Evolutionary conservation across 192 early-diverging fungal species (phyloP), one percentile per base, ranked within the genome.

Genomic region (Polychytrium aggregatum): DNA sequence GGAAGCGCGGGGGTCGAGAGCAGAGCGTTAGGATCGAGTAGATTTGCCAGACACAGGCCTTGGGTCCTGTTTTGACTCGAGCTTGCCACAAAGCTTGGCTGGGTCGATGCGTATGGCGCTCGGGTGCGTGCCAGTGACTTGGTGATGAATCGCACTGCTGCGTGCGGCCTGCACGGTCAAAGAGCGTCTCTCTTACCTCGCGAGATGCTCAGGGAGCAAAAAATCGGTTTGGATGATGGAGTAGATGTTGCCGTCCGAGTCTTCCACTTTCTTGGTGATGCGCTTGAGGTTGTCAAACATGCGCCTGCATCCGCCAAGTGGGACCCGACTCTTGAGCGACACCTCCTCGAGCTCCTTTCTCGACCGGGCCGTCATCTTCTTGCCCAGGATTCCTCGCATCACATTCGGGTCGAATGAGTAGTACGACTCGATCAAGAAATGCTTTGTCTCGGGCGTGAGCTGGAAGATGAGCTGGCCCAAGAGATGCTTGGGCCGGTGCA

Each of bases 281-380:
- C 80, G 50, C 56, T 72, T 79, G n/a, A 80, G 40, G 48, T 82
- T 82, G 29, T 82, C 80, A 67, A 82, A 79, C 68, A 74, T 70
- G 7, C 74, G 47, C 17, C 65, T 18, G 36, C 74, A 76, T 24
- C 71, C 71, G 2, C 47, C 50, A 7, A 70, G 21, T 1, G 70
- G 59, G 13, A 67, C 44, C 21, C 45, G 26, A 0, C 63, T 63
- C 45, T 48, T 48, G 17, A 31, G 55, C 16, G 47, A 37, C 1
- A 65, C 57, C 22, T 74, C 70, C 14, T 77, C 71, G 29, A 72
- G 44, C 22, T 70, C 74, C 38, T 68, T 74, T n/a, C 68, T 17
- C 3, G 56, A 52, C 29, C 71, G 40, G 9, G 67, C 62, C 0
- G 67, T 74, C 11, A 77, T 45, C 50, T 74, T 77, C 43, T 77